Evolutionary conservation across 257 asterid species (phyloP), one percentile per base, ranked within the genome.

Genomic region (Fraxinus pennsylvanica): DNA sequence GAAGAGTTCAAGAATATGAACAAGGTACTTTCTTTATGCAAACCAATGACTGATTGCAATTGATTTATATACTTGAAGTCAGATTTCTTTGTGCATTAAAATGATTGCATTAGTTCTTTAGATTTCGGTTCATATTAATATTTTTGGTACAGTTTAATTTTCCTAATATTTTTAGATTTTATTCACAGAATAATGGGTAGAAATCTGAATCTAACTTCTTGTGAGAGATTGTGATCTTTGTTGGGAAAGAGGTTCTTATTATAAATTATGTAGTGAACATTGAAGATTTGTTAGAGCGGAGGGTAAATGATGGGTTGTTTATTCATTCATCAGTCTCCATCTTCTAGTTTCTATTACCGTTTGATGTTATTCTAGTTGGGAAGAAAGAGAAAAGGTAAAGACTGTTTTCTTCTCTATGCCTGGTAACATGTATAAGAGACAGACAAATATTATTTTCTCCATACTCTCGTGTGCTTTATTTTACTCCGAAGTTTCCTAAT

Each of bases 1-100:
- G 38, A 47, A 81, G 90, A 84, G 89, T 87, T 78, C 82, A 81
- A 45, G 84, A 85, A 72, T 87, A 87, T 19, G 90, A 85, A 81
- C 87, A 85, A 85, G 90, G 90, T 87, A 59, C 67, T 36, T 27
- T 52, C 38, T 71, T 63, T 63, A 9, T 63, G 15, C 69, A 63
- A 25, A 63, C 35, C 14, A 61, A 21, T 0, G 69, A 63, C 19
- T 25, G 69, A 63, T 27, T 63, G 69, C 69, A 27, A 7, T 63
- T 4, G 15, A 27, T 3, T 63, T 32, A 67, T 81, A 59, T 67
- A 72, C 76, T 67, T 75, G 35, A 70, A 15, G 68, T 27, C 76
- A 21, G 71, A 59, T 70, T 79, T 65, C 71, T 73, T 22, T 12
- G 13, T 70, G 73, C 27, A 54, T 19, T 67, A 30, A 68, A 66